These are phyloP conservation scores for Mycena pura DNA, from an alignment of 768 basidiomycete species.

Conservation along the genomic window DNA sequence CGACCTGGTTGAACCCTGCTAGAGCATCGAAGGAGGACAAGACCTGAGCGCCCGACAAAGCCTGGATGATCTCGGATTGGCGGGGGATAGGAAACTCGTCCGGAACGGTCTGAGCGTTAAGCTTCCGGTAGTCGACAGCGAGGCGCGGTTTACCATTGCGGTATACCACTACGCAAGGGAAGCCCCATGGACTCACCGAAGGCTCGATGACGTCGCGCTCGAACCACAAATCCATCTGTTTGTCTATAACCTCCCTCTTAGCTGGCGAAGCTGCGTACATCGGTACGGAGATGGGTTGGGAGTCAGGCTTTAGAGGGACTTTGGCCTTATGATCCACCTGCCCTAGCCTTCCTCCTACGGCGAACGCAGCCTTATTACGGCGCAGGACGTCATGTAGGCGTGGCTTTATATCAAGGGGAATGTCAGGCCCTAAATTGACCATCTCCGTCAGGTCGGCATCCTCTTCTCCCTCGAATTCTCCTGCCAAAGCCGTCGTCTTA, in stretches of 20 bases:
- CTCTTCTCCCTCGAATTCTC: too few relatives aligned
- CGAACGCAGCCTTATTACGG: too few relatives aligned
- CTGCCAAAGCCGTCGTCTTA: too few relatives aligned
- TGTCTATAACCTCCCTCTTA: slow-evolving; percentile 31
- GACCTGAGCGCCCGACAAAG: slow-evolving; percentile 27
- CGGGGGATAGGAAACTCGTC: slow-evolving; percentile 35
- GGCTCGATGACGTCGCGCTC: slow-evolving; percentile 36
- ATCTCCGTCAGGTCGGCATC: too few relatives aligned
- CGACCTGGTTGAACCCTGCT: slow-evolving; percentile 39
- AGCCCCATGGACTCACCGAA: slow-evolving; percentile 39
- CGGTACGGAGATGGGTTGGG: too few relatives aligned
- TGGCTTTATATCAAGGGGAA: too few relatives aligned
- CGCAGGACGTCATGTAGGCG: too few relatives aligned
- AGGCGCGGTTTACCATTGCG: neutral
- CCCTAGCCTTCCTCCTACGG: too few relatives aligned
- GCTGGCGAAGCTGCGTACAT: too few relatives aligned
- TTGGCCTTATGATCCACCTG: too few relatives aligned
- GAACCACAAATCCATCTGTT: slow-evolving; percentile 35
- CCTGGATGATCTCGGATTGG: slow-evolving; percentile 30
- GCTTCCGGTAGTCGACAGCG: neutral
- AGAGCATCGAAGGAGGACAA: slow-evolving; percentile 39
- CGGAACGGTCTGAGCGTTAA: slow-evolving; percentile 26
- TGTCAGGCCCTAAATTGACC: too few relatives aligned
- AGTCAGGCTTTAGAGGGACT: too few relatives aligned
- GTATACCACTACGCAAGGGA: neutral